A percentile compares a stretch with the other conserved stretches of the same genome.
Evolutionary conservation across 1,139 yeast genomes (phyloP).

Genomic region (Geotrichum macrosporum): DNA sequence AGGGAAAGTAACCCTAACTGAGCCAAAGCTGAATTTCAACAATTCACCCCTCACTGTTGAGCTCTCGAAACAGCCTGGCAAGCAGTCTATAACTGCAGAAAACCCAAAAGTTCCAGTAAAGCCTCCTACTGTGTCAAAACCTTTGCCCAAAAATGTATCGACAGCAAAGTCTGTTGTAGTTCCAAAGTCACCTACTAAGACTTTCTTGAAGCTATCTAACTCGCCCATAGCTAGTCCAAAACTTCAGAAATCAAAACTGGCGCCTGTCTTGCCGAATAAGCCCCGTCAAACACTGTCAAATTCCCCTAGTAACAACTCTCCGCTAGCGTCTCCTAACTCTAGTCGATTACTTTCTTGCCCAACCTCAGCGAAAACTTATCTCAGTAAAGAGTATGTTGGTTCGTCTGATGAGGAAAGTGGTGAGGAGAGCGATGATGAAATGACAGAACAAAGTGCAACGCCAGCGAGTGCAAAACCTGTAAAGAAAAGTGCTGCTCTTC

Average conservation of each 20-base stretch:
- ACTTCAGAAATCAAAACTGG: no score
- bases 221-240: no score
- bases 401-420: background rate
- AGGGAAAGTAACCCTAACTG: constrained; percentile 2
- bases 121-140: background rate
- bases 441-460: background rate
- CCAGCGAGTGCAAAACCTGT: background rate
- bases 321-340: no score
- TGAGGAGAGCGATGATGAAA: background rate
- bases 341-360: no score
- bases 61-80: background rate
- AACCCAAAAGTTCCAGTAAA: background rate
- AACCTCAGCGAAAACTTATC: background rate
- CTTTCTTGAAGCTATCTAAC: no score
- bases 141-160: no score
- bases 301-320: no score
- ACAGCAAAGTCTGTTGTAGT: no score
- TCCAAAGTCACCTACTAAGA: no score
- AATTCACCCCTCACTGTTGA: background rate
- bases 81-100: background rate
- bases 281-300: no score
- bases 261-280: no score
- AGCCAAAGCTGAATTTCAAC: background rate
- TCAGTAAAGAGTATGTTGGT: background rate
- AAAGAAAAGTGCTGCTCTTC: no score